A percentile compares a stretch with the other conserved stretches of the same genome.
These are phyloP conservation scores for Metschnikowia shivogae DNA, from an alignment of 805 yeast species.

Conservation along the genomic window DNA sequence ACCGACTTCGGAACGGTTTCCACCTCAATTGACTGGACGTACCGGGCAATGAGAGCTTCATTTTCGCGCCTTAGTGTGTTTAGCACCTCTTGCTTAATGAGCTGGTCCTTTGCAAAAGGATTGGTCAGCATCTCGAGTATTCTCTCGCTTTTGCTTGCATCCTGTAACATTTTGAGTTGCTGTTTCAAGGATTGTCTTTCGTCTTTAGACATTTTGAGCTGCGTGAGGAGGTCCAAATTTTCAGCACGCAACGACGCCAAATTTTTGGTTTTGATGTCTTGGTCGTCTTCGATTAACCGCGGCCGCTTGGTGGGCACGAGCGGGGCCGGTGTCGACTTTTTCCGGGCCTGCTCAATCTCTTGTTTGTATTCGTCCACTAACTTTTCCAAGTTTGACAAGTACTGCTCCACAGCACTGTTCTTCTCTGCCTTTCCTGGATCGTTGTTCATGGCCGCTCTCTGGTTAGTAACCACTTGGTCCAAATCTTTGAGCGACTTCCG, in stretches of 20 bases:
- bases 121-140: constrained; percentile 62
- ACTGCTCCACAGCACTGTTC: constrained; percentile 32
- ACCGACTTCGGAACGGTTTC: constrained; percentile 55
- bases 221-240: constrained; percentile 35
- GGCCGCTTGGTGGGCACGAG: constrained; percentile 26
- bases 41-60: constrained; percentile 41
- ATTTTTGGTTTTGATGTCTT: constrained; percentile 7
- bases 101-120: constrained; percentile 60
- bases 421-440: constrained; percentile 11
- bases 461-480: constrained; percentile 27
- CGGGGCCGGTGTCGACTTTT: constrained; percentile 20
- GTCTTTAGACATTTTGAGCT: constrained; percentile 33
- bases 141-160: constrained; percentile 28
- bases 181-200: constrained; percentile 33
- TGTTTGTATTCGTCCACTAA: constrained; percentile 54
- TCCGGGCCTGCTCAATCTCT: constrained; percentile 43
- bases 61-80: constrained; percentile 57
- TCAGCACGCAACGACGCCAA: constrained; percentile 37
- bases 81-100: constrained; percentile 50
- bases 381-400: constrained; percentile 39
- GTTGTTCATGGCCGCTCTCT: constrained; percentile 7
- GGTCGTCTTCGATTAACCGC: constrained; percentile 16
- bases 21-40: constrained; percentile 13
- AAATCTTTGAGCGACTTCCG: constrained; percentile 52
- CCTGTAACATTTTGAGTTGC: constrained; percentile 27